Base-by-base conservation (phyloP, 805 yeast species). In the Candida succiphila region DNA sequence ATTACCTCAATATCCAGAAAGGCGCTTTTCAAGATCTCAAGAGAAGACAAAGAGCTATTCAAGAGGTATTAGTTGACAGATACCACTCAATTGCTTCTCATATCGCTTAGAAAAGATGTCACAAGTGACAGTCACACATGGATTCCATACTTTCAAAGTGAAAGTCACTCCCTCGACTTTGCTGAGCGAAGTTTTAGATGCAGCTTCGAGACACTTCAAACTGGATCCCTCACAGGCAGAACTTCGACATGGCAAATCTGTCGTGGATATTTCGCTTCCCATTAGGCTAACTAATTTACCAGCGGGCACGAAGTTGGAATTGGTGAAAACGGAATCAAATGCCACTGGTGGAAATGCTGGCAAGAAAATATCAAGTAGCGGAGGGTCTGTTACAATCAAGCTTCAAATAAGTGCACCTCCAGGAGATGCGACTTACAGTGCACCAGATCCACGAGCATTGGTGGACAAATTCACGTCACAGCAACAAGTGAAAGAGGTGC, bases 231-330 rank as follows among this genome's bases (percentile, higher is more conserved):
- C 32, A 17, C 19, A 24, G 0, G 35, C 34, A 30, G 31, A 37
- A 17, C 37, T 45, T 17, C 40, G 34, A 19, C 62, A 64, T 35
- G 58, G 60, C 5, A 53, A 46, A 23, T 48, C 46, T 1, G 42
- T 44, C 6, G 33, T 69, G 16, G 59, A 66, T 5, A 40, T 57
- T 13, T 56, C 63, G 24, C 37, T 68, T 23, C 74, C 75, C 1
- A 46, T 63, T 38, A 52, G 74, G 37, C 43, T 68, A 14, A 43
- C 63, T 13, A 61, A 63, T 33, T 40, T 70, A 15, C 67, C 73
- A 2, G 49, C 58, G 5, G 75, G 75, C 10, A 63, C 60, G 14
- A 69, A 64, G 29, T 35, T 70, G 24, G 48, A 49, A 7, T 39
- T 67, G 28, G 32, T 29, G 3, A 36, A 17, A 34, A 14, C 29